A percentile compares a stretch with the other conserved stretches of the same genome.
Evolutionary conservation across 176 grass and related monocot genomes (phyloP).

Genomic region (Avena sativa): DNA sequence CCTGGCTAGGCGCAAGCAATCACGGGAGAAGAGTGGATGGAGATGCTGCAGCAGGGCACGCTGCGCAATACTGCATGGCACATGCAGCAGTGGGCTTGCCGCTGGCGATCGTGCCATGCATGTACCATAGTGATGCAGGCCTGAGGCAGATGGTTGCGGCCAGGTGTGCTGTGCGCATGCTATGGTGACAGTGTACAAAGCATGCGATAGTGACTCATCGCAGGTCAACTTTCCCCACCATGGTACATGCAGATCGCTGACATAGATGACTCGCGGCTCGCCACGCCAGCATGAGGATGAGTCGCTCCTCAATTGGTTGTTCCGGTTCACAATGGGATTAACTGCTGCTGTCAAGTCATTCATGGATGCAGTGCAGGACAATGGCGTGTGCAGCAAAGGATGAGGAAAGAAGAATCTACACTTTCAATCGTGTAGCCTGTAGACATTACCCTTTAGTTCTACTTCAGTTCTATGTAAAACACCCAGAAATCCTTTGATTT

Average conservation of each 20-base stretch:
- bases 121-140: not conserved
- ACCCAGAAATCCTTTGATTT: not conserved
- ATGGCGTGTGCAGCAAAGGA: not conserved
- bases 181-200: not conserved
- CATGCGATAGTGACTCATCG: not conserved
- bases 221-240: not conserved
- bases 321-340: not conserved
- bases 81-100: not conserved
- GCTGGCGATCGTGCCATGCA: not conserved
- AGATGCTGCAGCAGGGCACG: not conserved
- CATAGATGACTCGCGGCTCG: not conserved
- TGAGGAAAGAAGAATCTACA: not conserved
- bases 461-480: slow-evolving; percentile 1
- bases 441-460: not conserved
- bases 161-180: not conserved
- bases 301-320: not conserved
- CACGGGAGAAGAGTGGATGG: not conserved
- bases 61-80: not conserved
- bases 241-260: not conserved
- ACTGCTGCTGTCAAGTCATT: not conserved
- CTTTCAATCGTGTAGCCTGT: not conserved
- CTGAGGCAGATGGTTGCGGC: not conserved
- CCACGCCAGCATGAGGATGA: not conserved
- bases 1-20: not conserved
- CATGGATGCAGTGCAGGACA: not conserved